Evolutionary conservation across 2,329 filamentous ascomycete genomes (phyloP).

Genomic region (Phoma sp.): DNA sequence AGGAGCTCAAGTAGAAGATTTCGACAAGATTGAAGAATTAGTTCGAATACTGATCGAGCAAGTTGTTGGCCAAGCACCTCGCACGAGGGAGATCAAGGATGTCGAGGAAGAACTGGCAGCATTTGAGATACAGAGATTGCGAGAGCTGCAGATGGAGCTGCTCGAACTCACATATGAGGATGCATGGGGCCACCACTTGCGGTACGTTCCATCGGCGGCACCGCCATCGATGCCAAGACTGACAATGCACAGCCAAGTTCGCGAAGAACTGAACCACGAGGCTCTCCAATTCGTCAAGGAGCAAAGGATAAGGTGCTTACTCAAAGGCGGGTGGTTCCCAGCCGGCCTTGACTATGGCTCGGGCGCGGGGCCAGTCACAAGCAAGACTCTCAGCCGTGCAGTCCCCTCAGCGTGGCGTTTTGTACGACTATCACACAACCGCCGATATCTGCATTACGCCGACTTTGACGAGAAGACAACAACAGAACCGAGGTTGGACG

Average conservation of each 20-base stretch:
- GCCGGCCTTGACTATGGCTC: slow-evolving; percentile 58
- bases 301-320: slow-evolving; percentile 87
- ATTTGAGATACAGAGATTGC: slow-evolving; percentile 79
- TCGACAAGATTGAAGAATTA: slow-evolving; percentile 91
- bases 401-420: slow-evolving; percentile 75
- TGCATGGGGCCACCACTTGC: slow-evolving; percentile 89
- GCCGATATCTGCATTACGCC: slow-evolving; percentile 87
- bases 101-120: slow-evolving; percentile 88
- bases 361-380: slow-evolving; percentile 56
- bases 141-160: slow-evolving; percentile 91
- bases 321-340: slow-evolving; percentile 89
- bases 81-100: slow-evolving; percentile 84
- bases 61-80: slow-evolving; percentile 80
- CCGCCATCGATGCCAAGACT: slow-evolving; percentile 21
- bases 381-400: slow-evolving; percentile 51
- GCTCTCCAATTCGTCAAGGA: slow-evolving; percentile 97
- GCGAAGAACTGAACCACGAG: slow-evolving; percentile 88
- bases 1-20: slow-evolving; percentile 83
- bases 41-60: slow-evolving; percentile 89
- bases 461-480: slow-evolving; percentile 75
- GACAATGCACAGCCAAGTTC: slow-evolving; percentile 68
- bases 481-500: slow-evolving; percentile 74
- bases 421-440: slow-evolving; percentile 87
- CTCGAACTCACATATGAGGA: slow-evolving; percentile 92
- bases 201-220: slow-evolving; percentile 45